Base-by-base conservation (phyloP, 2,329 filamentous ascomycete species). In the Sporothrix dimorphospora region DNA sequence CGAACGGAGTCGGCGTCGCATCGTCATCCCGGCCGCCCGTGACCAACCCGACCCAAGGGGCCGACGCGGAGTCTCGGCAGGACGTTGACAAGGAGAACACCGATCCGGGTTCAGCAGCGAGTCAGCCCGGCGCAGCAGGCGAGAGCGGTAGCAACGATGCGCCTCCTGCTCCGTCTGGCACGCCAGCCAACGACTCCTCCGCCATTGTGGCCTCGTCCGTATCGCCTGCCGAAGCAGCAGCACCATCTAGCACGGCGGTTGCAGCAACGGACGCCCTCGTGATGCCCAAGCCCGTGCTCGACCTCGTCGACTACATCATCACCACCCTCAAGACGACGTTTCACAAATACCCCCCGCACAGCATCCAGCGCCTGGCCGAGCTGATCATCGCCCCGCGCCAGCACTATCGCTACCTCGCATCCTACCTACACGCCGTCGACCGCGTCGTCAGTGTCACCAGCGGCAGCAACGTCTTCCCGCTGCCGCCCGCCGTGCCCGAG, bases 381-480 rank as follows among this genome's bases (percentile, higher is more conserved):
- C 90, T 98, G 40, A 84, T 97, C 4, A 85, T 97, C 47, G 82
- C 86, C 34, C 96, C 96, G 0, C 91, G 85, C 73, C 86, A 87
- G 71, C 92, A 97, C 81, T 98, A 98, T 83, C 89, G 88, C 74
- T 92, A 90, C 70, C 86, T 98, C 2, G 89, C 93, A 0, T 88
- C 94, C 12, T 99, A 96, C 80, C 89, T 99, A 12, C 92, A 96
- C 77, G 96, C 96, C 2, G 88, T 98, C 66, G 94, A 98, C 79
- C 91, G 96, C 72, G 91, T 97, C 27, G 90, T 98, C 30, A 94
- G 92, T 72, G 96, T 99, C 72, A 97, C 94, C 12, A 97, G 93
- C 49, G 88, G 90, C 34, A 89, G 90, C 24, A 90, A 92, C 75
- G 85, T 90, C 72, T 99, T 97, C 78, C 96, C 96, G 0, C 88